Percentiles rank a stretch among this genome's conserved stretches.
phyloP scores from a whole-genome alignment of 2,329 filamentous ascomycete species.

The Didymella arachidicola region DNA sequence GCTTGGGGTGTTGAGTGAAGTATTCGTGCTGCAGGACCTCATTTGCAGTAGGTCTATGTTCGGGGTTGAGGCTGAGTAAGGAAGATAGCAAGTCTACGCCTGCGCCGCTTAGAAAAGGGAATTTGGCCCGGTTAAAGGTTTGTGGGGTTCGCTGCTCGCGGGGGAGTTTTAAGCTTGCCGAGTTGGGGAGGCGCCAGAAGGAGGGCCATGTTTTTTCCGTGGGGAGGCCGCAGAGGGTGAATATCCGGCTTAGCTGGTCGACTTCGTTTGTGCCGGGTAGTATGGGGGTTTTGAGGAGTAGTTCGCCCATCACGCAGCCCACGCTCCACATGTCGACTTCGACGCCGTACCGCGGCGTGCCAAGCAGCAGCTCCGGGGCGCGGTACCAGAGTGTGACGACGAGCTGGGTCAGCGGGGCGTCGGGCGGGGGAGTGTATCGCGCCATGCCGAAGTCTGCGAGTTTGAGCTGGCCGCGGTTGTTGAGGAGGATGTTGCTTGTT shows the following conservation, averaged over 20 bases:
- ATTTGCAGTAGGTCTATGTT: conserved; percentile 71
- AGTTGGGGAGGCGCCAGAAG: conserved; percentile 88
- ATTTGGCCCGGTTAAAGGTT: conserved; percentile 74
- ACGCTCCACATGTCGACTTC: conserved; percentile 95
- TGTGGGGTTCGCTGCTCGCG: conserved; percentile 45
- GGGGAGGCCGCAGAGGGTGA: conserved; percentile 86
- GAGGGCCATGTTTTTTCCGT: conserved; percentile 83
- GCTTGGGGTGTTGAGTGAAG: conserved; percentile 86
- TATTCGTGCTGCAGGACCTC: conserved; percentile 82
- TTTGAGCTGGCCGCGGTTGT: conserved; percentile 93
- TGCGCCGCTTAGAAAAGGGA: conserved; percentile 80
- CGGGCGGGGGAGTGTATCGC: conserved; percentile 73
- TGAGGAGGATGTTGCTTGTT: conserved; percentile 74
- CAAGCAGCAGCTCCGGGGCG: conserved; percentile 86
- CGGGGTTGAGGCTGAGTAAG: conserved; percentile 79
- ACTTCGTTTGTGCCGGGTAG: conserved; percentile 92
- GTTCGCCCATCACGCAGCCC: conserved; percentile 93
- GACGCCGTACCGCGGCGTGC: conserved; percentile 74
- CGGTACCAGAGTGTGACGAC: conserved; percentile 99
- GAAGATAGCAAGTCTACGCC: conserved; percentile 73
- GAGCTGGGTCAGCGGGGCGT: conserved; percentile 84
- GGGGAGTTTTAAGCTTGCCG: conserved; percentile 75
- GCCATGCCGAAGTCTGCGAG: conserved; percentile 99
- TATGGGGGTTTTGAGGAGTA: conserved; percentile 81
- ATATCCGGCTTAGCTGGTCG: conserved; percentile 81